These are phyloP conservation scores for Candida nemodendra DNA, from an alignment of 805 yeast genomes.

Conservation along the genomic window DNA sequence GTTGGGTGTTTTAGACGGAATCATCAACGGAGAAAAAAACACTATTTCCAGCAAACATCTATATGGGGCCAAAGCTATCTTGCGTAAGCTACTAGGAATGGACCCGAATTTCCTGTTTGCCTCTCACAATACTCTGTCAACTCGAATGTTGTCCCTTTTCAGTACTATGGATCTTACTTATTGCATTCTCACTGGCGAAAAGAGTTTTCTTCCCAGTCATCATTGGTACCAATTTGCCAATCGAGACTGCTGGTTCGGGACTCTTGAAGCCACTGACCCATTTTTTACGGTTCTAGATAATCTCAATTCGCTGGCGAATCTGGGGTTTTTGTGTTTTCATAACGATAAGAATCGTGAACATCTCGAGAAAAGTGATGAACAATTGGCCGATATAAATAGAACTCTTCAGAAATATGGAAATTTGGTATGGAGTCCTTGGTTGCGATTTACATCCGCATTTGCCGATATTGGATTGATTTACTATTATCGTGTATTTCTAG, in stretches of 20 bases:
- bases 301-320: slow-evolving; percentile 14
- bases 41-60: slow-evolving; percentile 18
- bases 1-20: slow-evolving; percentile 27
- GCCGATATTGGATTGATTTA: slow-evolving; percentile 25
- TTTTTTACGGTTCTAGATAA: slow-evolving; percentile 32
- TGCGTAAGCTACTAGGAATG: slow-evolving; percentile 13
- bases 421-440: slow-evolving; percentile 16
- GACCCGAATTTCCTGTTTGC: slow-evolving; percentile 12
- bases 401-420: background rate
- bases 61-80: slow-evolving; percentile 27
- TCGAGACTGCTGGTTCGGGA: slow-evolving; percentile 32
- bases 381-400: background rate
- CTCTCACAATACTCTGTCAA: slow-evolving; percentile 11
- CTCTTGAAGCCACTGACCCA: slow-evolving; percentile 23
- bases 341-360: background rate
- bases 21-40: slow-evolving; percentile 21
- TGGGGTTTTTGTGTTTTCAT: slow-evolving; percentile 9
- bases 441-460: slow-evolving; percentile 22
- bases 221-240: slow-evolving; percentile 24
- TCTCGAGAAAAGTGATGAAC: background rate
- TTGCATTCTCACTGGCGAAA: slow-evolving; percentile 23
- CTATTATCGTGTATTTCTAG: slow-evolving; percentile 19
- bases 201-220: slow-evolving; percentile 16
- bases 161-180: slow-evolving; percentile 29
- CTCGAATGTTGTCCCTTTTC: slow-evolving; percentile 27